Base-by-base conservation (phyloP, 192 early-diverging fungal species). In the Mycoemilia scoparia region DNA sequence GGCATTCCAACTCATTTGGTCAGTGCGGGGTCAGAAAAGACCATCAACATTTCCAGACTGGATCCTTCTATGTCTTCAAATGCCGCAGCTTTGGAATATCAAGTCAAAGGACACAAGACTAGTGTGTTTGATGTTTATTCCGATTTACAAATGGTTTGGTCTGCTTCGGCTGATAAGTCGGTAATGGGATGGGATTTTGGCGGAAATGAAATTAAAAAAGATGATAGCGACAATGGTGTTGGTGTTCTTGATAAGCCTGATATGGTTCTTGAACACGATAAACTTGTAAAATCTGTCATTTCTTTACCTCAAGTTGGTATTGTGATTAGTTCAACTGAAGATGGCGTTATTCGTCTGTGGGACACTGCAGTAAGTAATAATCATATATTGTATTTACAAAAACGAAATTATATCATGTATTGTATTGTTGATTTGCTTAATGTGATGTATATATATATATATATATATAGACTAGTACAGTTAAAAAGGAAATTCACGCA, bases 91-190 rank as follows among this genome's bases (percentile, higher is more conserved):
- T n/a, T n/a, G n/a, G n/a, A n/a, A n/a, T n/a, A n/a, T n/a, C n/a
- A n/a, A n/a, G n/a, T n/a, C n/a, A n/a, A n/a, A n/a, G n/a, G n/a
- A n/a, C 92, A 96, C 60, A 57, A 70, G 7, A 96, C 92, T 0
- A 82, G 70, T 27, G 73, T 84, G 0, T 84, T 76, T 43, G 58
- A 50, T 21, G 41, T 86, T 24, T 56, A 51, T 26, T 39, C 68
- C n/a, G 65, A 57, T 1, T 74, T 79, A 7, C 75, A 69, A 7
- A 64, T 59, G 32, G 40, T 92, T 28, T 92, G 87, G 87, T 74
- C 80, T 16, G 84, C 73, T 7, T 95, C 89, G 5, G 92, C 86
- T 4, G 92, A 97, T 38, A 91, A 86, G 24, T 82, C 81, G 0
- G 84, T 69, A 1, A 75, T 76, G 41, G 58, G 87, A 41, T 87